Base-by-base conservation (phyloP, 306 rosid species). In the Cucurbita pepo region DNA sequence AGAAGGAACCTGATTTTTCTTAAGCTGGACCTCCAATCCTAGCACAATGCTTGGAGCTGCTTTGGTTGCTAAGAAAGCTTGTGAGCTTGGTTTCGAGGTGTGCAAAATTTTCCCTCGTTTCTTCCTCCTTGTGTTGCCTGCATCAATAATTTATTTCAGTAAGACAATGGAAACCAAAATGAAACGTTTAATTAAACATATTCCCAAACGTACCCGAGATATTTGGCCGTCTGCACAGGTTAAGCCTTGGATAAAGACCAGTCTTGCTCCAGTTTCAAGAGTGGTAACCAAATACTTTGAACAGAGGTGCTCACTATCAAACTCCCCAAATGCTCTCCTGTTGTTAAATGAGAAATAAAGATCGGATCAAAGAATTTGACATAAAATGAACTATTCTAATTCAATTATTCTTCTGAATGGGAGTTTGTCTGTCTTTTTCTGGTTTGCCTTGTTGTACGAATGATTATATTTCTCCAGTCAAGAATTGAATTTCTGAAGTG, bases 211-310 rank as follows among this genome's bases (percentile, higher is more conserved):
- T 12, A 38, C 47, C 41, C 22, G 8, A 37, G 14, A 16, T 38
- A n/a, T 62, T 5, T 9, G 44, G 48, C 25, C 5, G 8, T 38
- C 69, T 62, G 25, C 14, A 62, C 71, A 90, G 96, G 96, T 92
- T 48, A 92, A 85, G 84, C 96, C 96, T 16, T 92, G 98, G 98
- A 80, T 90, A 60, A 92, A 92, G 82, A 92, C 98, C 55, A 90
- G 98, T 81, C 96, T 92, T 83, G 98, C 96, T 71, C 96, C 96
- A 6, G 98, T 96, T 76, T 92, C 98, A 71, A 95, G 96, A 73
- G 96, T 92, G 77, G 98, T 92, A 25, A 92, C 98, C 9, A 92
- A 90, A 84, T 92, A 92, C 82, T 84, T 92, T 74, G 84, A 43
- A 81, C 85, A 83, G 76, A 92, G 98, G 98, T 92, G 73, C 51